Percentiles rank a stretch among this genome's conserved stretches.
phyloP scores from a whole-genome alignment of 768 basidiomycete genomes.

The Agaricus blazei region DNA sequence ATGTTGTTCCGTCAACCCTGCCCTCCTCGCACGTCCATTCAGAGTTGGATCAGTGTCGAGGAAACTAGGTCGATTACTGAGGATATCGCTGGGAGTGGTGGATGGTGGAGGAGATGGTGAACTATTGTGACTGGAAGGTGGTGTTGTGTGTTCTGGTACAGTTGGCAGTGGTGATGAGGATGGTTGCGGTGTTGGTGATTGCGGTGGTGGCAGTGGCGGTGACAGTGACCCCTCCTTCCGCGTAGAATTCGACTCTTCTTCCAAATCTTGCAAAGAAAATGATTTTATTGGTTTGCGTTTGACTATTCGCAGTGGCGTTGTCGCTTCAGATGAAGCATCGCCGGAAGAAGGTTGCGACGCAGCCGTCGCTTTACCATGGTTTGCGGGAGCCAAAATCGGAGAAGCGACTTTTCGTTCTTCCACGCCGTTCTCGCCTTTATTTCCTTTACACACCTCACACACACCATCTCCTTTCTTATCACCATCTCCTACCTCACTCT shows the following conservation, averaged over 20 bases:
- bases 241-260: no score
- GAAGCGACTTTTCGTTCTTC: not conserved
- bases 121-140: no score
- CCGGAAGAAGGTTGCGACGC: not conserved
- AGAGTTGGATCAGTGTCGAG: slow-evolving; percentile 5
- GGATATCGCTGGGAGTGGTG: not conserved
- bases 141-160: not conserved
- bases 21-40: slow-evolving; percentile 3
- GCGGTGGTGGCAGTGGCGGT: not conserved
- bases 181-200: not conserved
- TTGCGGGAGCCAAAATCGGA: no score
- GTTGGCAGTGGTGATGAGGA: not conserved
- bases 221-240: not conserved
- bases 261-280: not conserved
- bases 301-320: not conserved
- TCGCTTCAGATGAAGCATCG: not conserved
- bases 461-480: slow-evolving; percentile 11
- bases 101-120: not conserved
- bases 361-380: not conserved
- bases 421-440: not conserved
- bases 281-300: slow-evolving; percentile 8
- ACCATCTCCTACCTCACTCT: slow-evolving; percentile 10
- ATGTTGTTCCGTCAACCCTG: not conserved
- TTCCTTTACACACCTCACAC: slow-evolving; percentile 6
- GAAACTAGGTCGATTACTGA: slow-evolving; percentile 3